phyloP scores from a whole-genome alignment of 179 eudicot genomes.

The Silene vulgaris region DNA sequence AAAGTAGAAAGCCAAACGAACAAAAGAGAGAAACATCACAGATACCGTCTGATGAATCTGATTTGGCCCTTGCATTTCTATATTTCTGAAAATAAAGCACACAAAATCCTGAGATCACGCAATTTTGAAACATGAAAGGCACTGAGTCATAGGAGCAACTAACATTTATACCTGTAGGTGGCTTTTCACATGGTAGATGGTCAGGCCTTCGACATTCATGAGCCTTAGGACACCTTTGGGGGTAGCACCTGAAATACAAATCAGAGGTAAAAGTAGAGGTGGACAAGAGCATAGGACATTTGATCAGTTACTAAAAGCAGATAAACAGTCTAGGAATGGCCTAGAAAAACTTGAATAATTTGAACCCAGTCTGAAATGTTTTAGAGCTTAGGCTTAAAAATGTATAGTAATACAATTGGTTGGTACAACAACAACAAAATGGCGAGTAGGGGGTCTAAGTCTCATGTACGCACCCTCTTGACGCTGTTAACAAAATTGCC shows the following conservation, averaged over 20 bases:
- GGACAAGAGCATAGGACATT: background rate
- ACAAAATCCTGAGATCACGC: slow-evolving; percentile 1
- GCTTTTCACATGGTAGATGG: slow-evolving; percentile 57
- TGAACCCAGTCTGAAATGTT: no score
- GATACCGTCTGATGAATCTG: slow-evolving; percentile 42
- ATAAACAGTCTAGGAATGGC: background rate
- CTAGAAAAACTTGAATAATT: no score
- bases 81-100: slow-evolving; percentile 39
- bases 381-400: no score
- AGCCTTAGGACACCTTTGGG: slow-evolving; percentile 46
- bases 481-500: no score
- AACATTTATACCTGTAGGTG: slow-evolving; percentile 39
- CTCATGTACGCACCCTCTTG: no score
- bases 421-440: no score
- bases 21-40: background rate
- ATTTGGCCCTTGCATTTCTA: slow-evolving; percentile 41
- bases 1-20: background rate
- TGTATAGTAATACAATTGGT: no score
- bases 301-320: background rate
- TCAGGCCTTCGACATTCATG: slow-evolving; percentile 51
- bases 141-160: background rate
- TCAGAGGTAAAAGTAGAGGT: background rate
- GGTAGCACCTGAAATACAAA: slow-evolving; percentile 41
- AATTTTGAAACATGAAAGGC: background rate
- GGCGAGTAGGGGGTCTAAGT: no score